A percentile compares a stretch with the other conserved stretches of the same genome.
These are phyloP conservation scores for Neltuma alba DNA, from an alignment of 306 rosid species.

Conservation along the genomic window DNA sequence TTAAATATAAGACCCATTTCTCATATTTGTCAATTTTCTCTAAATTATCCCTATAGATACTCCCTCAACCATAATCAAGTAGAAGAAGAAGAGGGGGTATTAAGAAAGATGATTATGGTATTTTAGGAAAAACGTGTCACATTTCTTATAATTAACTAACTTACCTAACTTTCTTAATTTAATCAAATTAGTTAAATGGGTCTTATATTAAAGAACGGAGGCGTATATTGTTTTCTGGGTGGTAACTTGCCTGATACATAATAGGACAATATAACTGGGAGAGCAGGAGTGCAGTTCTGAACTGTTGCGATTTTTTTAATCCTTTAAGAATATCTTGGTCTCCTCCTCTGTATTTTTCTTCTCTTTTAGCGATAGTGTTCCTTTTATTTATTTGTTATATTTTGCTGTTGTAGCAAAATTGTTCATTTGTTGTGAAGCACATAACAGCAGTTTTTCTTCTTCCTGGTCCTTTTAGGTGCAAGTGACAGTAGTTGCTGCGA, in stretches of 20 bases:
- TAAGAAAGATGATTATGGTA: too few species aligned
- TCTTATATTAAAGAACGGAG: too few species aligned
- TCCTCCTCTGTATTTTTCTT: not conserved
- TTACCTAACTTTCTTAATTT: too few species aligned
- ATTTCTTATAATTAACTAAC: too few species aligned
- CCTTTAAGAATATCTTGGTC: not conserved
- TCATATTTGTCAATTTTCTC: too few species aligned
- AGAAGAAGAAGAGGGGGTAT: too few species aligned
- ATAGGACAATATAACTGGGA: constrained; percentile 33
- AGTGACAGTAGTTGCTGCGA: constrained; percentile 46
- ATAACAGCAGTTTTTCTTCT: constrained; percentile 13
- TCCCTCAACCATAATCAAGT: too few species aligned
- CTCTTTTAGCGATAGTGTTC: not conserved
- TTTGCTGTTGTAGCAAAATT: not conserved
- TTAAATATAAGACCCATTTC: too few species aligned
- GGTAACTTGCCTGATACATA: constrained; percentile 6
- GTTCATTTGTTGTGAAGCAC: constrained; percentile 25
- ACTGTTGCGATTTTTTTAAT: not conserved
- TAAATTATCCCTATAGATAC: too few species aligned
- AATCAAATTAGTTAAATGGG: too few species aligned
- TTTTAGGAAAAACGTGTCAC: too few species aligned
- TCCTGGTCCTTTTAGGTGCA: constrained; percentile 46
- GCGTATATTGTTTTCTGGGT: constrained; percentile 38
- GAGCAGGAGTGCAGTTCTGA: not conserved
- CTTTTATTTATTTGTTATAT: not conserved